Percentiles rank a stretch among this genome's conserved stretches.
Evolutionary conservation across 805 yeast species (phyloP).

Genomic region (Kuraishia hungarica): DNA sequence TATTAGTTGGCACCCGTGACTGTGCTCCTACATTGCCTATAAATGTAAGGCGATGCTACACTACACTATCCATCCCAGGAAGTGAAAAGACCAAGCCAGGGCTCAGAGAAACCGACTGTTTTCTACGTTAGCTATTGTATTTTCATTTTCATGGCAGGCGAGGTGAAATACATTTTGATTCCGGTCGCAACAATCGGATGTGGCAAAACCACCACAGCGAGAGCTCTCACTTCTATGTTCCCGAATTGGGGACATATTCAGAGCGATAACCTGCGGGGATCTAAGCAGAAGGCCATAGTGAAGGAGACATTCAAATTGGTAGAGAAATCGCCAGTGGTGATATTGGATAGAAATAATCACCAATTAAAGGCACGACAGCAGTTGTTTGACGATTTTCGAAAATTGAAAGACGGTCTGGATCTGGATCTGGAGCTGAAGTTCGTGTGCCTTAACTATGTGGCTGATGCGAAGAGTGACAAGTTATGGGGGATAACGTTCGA

Average conservation of each 20-base stretch:
- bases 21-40: too few relatives aligned
- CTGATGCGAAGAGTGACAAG: slow-evolving; percentile 16
- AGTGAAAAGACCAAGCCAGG: not conserved
- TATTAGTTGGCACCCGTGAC: too few relatives aligned
- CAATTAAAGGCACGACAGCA: slow-evolving; percentile 59
- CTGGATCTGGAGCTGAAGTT: slow-evolving; percentile 39
- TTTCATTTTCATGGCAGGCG: not conserved
- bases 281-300: slow-evolving; percentile 39
- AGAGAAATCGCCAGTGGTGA: slow-evolving; percentile 39
- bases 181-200: slow-evolving; percentile 92
- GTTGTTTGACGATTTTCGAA: slow-evolving; percentile 45
- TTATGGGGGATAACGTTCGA: slow-evolving; percentile 45
- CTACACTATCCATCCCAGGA: too few relatives aligned
- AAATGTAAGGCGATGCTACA: too few relatives aligned
- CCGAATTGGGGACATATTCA: slow-evolving; percentile 69
- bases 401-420: slow-evolving; percentile 25
- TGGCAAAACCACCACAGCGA: slow-evolving; percentile 82
- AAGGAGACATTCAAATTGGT: slow-evolving; percentile 34
- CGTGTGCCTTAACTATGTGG: slow-evolving; percentile 63
- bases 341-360: slow-evolving; percentile 83
- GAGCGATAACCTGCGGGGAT: slow-evolving; percentile 61
- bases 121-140: not conserved
- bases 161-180: slow-evolving; percentile 52
- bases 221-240: slow-evolving; percentile 45
- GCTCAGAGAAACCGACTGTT: not conserved